Percentiles rank a stretch among this genome's conserved stretches.
These are phyloP conservation scores for Monocercomonoides exilis DNA, from an alignment of 78 protist species.

Conservation along the genomic window DNA sequence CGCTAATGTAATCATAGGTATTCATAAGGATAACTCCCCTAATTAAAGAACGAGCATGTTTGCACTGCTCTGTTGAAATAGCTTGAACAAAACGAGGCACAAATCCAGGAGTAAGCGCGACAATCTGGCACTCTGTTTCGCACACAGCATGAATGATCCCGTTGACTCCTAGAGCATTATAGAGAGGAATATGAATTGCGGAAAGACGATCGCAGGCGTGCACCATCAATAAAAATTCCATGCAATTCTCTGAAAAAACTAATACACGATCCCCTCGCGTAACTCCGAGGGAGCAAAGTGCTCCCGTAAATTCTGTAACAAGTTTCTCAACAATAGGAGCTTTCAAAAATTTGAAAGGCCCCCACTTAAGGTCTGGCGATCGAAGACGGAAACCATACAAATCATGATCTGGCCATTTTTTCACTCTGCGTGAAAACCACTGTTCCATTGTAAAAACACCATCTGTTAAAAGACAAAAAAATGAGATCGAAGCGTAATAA, in stretches of 20 bases:
- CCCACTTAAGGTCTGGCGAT: background rate
- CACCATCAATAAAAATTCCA: background rate
- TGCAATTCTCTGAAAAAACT: background rate
- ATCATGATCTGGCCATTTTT: background rate
- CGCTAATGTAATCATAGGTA: background rate
- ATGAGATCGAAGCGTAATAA: too few species aligned
- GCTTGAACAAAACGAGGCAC: background rate
- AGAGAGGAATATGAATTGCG: slow-evolving; percentile 6
- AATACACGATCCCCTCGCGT: background rate
- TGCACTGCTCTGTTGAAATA: background rate
- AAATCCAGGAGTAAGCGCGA: background rate
- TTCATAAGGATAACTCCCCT: background rate
- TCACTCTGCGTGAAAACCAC: background rate
- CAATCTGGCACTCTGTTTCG: background rate
- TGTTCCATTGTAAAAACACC: background rate
- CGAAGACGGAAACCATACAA: background rate
- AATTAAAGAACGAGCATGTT: background rate
- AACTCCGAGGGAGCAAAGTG: background rate
- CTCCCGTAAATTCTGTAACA: background rate
- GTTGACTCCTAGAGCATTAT: slow-evolving; percentile 4
- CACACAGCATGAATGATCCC: background rate
- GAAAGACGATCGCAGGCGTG: background rate
- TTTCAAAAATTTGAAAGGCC: background rate
- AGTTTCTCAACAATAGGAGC: background rate
- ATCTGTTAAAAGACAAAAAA: too few species aligned